These are phyloP conservation scores for Yarrowia galli DNA, from an alignment of 1,139 yeast species.

Conservation along the genomic window DNA sequence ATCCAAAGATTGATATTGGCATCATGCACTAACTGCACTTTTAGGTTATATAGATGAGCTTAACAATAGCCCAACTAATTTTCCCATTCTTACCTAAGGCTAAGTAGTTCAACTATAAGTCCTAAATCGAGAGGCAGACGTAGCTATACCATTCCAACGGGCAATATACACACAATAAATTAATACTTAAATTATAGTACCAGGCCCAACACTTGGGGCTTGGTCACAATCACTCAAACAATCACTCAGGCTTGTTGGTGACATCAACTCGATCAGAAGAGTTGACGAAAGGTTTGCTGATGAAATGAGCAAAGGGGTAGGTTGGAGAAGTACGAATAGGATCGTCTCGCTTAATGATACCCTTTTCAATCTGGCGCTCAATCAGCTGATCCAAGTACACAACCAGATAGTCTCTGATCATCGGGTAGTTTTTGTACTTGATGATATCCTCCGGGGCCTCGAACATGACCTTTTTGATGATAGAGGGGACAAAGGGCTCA, in stretches of 20 bases:
- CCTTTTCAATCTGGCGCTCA: constrained; percentile 63
- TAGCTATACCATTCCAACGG: neutral
- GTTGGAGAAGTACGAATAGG: constrained; percentile 60
- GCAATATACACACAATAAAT: constrained; percentile 1
- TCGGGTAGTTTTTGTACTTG: constrained; percentile 66
- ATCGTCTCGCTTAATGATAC: constrained; percentile 62
- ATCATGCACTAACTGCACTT: neutral
- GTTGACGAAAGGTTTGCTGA: constrained; percentile 17
- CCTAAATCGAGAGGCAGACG: too few relatives aligned
- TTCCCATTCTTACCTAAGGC: neutral
- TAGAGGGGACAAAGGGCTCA: constrained; percentile 75
- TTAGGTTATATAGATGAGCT: neutral
- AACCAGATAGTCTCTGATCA: constrained; percentile 64
- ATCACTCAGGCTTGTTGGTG: neutral
- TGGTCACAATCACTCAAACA: too few relatives aligned
- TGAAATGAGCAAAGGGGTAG: constrained; percentile 22
- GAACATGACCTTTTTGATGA: constrained; percentile 64
- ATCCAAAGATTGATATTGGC: constrained; percentile 5
- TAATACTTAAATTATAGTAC: constrained; percentile 12
- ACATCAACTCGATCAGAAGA: constrained; percentile 15
- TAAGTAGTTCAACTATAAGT: too few relatives aligned
- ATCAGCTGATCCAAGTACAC: constrained; percentile 65
- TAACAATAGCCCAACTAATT: neutral
- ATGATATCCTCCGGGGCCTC: constrained; percentile 73
- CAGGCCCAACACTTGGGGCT: too few relatives aligned